Evolutionary conservation across 2,329 filamentous ascomycete species (phyloP), one percentile per base, ranked within the genome.

Genomic region (Trichoderma sp.): DNA sequence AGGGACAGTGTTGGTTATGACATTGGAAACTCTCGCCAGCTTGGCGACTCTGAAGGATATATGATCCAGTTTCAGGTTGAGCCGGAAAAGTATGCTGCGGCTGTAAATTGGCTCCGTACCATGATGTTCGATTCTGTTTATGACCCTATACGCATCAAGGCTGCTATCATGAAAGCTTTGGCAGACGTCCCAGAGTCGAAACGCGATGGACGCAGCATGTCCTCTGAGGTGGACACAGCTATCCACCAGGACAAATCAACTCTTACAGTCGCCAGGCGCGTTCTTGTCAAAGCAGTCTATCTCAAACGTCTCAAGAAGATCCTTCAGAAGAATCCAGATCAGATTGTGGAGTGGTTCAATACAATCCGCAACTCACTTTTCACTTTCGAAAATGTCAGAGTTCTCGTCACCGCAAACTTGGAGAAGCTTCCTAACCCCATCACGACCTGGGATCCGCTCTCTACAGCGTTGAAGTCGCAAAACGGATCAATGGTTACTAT

Each of bases 101-200:
- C 92, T 2, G 91, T 98, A 69, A 85, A 89, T 70, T 97, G 94
- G 93, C 85, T 97, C 14, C 90, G 89, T 24, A 92, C 92, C 14
- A 87, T 98, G 79, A 91, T 97, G 79, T 97, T 95, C 77, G 90
- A 96, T 77, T 92, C 92, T 49, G 85, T 97, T 63, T 97, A 98
- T 75, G 95, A 98, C 75, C 86, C 90, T 3, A 81, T 83, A 60
- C 84, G 89, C 29, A 82, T 91, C 62, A 86, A 86, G 73, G 87
- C 92, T 72, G 83, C 85, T 27, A 82, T 96, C 19, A 89, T 90
- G 69, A 96, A 97, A 79, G 88, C 96, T 57, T 85, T 97, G 21
- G 94, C 94, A 3, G 95, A 98, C 74, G 91, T 99, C 21, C 96
- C 96, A 0, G 94, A 97, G 76, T 86, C 90, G 64, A 99, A 98